Conservation (phyloP, 2,329 filamentous ascomycete species). For the Calonectria multiphialidica region DNA sequence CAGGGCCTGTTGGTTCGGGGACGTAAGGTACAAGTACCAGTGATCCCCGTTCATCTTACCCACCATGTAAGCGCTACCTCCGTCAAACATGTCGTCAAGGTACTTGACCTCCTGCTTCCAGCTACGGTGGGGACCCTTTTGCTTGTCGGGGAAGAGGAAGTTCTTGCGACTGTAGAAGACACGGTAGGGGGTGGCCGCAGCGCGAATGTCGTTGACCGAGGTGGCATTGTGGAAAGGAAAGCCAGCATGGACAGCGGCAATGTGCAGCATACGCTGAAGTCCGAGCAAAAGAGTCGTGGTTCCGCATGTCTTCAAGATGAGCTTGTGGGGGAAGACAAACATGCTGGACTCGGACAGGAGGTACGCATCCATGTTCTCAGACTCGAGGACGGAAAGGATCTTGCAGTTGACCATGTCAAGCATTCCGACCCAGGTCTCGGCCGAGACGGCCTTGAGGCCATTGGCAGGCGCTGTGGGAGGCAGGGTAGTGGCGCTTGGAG, state of each 20-base stretch:
- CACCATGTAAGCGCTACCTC: constrained; percentile 98
- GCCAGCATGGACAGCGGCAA: constrained; percentile 88
- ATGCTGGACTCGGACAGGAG: constrained; percentile 99
- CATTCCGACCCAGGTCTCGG: constrained; percentile 95
- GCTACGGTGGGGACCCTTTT: constrained; percentile 94
- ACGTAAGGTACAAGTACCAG: constrained; percentile 98
- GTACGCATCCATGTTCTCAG: constrained; percentile 95
- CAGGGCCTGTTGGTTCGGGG: constrained; percentile 80
- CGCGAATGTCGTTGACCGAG: constrained; percentile 74
- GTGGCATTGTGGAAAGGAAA: constrained; percentile 84
- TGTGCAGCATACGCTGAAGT: constrained; percentile 90
- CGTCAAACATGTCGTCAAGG: constrained; percentile 90
- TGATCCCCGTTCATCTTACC: constrained; percentile 99
- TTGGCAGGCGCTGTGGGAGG: constrained; percentile 77
- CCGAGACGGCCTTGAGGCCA: constrained; percentile 87
- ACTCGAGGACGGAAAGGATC: constrained; percentile 93
- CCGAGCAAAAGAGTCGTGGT: constrained; percentile 94
- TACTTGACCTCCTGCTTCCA: constrained; percentile 97
- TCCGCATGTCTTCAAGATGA: constrained; percentile 98
- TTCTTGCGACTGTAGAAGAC: constrained; percentile 99
- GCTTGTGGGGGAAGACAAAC: constrained; percentile 99
- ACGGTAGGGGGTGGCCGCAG: constrained; percentile 89
- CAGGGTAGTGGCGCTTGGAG: constrained; percentile 79
- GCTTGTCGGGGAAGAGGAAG: constrained; percentile 94
- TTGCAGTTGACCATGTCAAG: constrained; percentile 99